Evolutionary conservation across 1,139 yeast species (phyloP), one percentile per base, ranked within the genome.

Genomic region (Hemisphaericaspora subhashii): DNA sequence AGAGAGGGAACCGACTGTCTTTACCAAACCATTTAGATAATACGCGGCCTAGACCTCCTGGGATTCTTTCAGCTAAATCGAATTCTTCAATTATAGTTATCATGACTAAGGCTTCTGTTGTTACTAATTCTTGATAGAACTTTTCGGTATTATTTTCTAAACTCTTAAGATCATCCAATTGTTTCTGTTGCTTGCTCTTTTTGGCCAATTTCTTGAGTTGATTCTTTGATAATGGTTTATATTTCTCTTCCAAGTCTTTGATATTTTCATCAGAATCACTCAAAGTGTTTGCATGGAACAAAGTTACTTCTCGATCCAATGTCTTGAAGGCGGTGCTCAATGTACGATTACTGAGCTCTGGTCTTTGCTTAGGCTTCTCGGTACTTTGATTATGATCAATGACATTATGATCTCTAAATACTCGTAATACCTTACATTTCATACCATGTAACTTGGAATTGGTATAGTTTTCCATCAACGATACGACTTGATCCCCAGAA

Each of bases 61-160:
- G 49, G 10, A 68, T 48, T n/a, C 70, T 44, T 13, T 59, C 55
- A 5, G 70, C 58, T 37, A 69, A 50, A 44, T 70, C 74, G 46
- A 66, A 69, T 31, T 58, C 47, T 24, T 66, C 66, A 27, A 70
- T 57, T 8, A 54, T 41, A 4, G 74, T 68, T 14, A 68, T 49
- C 24, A 69, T 45, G 1, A 67, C 64, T 23, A 70, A 51, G 10
- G 75, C 75, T 45, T 69, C 74, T 0, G 75, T 69, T n/a, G 63
- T 49, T 51, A 57, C 54, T 31, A 70, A 55, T 35, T 63, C 57
- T 16, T 54, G 52, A 35, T 64, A 56, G 50, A 70, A 68, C 41
- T 55, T 43, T 25, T 52, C 57, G 3, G 52, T 47, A 18, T 44
- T 38, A 16, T 38, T 42, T 29, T 45, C 48, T 21, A 47, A 41